Base-by-base conservation (phyloP, 805 yeast genomes). In the Suhomyces sp. region DNA sequence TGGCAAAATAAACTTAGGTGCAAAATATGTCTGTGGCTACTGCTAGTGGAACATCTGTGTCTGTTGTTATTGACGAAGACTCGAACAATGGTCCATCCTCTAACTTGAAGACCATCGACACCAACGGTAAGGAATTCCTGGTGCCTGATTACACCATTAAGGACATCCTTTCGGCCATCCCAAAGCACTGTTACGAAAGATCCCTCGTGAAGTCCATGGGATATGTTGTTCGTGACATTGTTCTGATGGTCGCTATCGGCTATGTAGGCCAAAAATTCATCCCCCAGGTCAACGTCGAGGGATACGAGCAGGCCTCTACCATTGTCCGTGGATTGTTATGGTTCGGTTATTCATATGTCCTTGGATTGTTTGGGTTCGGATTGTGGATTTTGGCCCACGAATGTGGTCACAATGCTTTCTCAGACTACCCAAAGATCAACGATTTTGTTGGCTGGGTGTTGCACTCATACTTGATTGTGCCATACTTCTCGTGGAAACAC, bases 391-490 rank as follows among this genome's bases (percentile, higher is more conserved):
- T 89, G 73, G 94, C 96, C 50, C 96, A 89, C 71, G 96, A 89
- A 71, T 89, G 96, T 77, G 96, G 96, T 55, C 96, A 89, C 69
- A 87, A 84, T 61, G 96, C 96, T 22, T 90, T 90, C 70, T 79
- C 87, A 40, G 88, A 86, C 62, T 85, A 84, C 65, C 84, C 83
- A 40, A 70, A 78, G 73, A 84, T 88, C 58, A 88, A 90, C 70
- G 93, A 90, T 70, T 70, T 82, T 40, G 87, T 86, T 45, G 96
- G 96, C 46, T 89, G 96, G 96, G 68, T 87, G 40, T 73, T 90
- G 57, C 96, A 89, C 74, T 86, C 93, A 17, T 83, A 81, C 65
- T 74, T 88, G 62, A 68, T 88, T 63, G 96, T 90, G 31, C 96
- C 96, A 46, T 89, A 86, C 75, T 88, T 88, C 69, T 86, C 94